Percentiles rank a stretch among this genome's conserved stretches.
Conservation (phyloP, 2,329 filamentous ascomycete genomes). For the Chaetothyriales sp. region DNA sequence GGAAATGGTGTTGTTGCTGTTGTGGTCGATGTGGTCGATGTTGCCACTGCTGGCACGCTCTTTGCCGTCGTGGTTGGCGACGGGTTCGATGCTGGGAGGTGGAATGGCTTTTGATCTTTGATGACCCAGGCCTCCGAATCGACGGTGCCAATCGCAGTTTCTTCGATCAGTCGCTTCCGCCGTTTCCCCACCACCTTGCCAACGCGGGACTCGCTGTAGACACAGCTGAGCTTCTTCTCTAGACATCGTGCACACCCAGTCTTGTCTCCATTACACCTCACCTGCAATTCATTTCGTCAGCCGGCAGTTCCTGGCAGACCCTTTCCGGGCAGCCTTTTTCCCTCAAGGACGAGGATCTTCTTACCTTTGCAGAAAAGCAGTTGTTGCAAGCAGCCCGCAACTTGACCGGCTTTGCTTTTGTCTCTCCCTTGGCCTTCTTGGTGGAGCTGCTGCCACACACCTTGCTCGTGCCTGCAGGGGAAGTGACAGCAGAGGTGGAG, state of each 20-base stretch:
- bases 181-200: conserved; percentile 18
- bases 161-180: conserved; percentile 14
- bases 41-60: background rate
- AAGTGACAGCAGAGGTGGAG: background rate
- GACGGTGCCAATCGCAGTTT: conserved; percentile 9
- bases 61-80: conserved; percentile 5
- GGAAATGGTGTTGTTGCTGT: background rate
- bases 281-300: conserved; percentile 7
- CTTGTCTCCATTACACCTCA: conserved; percentile 18
- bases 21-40: background rate
- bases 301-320: background rate
- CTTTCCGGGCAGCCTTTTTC: background rate
- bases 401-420: conserved; percentile 13
- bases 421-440: background rate
- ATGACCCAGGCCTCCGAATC: conserved; percentile 10
- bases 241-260: conserved; percentile 15
- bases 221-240: conserved; percentile 14
- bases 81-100: conserved; percentile 6
- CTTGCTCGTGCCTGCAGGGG: background rate
- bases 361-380: conserved; percentile 17
- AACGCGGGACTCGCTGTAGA: conserved; percentile 17
- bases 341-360: background rate
- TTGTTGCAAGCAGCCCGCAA: conserved; percentile 16
- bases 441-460: background rate
- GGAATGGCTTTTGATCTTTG: conserved; percentile 5